A percentile compares a stretch with the other conserved stretches of the same genome.
Conservation (phyloP, 2,329 filamentous ascomycete genomes). For the Elsinoe ampelina region DNA sequence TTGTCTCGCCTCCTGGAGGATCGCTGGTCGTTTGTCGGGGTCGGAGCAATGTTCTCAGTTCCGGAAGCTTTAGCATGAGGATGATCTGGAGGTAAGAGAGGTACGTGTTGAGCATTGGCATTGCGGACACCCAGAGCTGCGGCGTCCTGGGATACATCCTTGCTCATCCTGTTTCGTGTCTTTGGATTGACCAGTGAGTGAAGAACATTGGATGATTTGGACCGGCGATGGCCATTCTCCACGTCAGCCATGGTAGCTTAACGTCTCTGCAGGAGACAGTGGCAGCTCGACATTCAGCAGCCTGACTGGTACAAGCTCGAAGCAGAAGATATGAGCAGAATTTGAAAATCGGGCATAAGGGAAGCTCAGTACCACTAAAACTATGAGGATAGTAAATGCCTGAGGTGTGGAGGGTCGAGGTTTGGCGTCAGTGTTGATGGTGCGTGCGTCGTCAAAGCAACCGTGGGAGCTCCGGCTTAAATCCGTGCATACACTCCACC, state of each 20-base stretch:
- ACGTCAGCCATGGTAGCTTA: conserved; percentile 12
- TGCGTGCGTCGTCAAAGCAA: conserved; percentile 2
- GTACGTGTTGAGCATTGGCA: conserved; percentile 25
- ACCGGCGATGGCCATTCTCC: conserved; percentile 10
- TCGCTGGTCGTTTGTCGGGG: conserved; percentile 23
- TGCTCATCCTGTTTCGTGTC: conserved; percentile 19
- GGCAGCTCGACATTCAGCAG: not conserved
- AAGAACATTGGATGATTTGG: conserved; percentile 39
- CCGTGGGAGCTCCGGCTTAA: not conserved
- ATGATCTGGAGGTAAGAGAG: conserved; percentile 43
- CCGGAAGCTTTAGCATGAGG: conserved; percentile 30
- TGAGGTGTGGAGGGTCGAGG: conserved; percentile 2
- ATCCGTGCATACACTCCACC: not conserved
- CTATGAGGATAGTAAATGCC: not conserved
- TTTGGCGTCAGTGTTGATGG: conserved; percentile 13
- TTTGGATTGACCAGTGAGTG: conserved; percentile 46
- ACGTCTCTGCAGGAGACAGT: not conserved
- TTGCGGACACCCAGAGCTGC: conserved; percentile 34
- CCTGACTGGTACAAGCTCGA: conserved; percentile 9
- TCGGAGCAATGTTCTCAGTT: conserved; percentile 3
- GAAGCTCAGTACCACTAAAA: not conserved
- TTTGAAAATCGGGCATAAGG: not conserved
- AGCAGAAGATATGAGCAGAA: not conserved
- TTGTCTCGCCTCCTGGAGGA: conserved; percentile 12
- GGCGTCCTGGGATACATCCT: conserved; percentile 33